Evolutionary conservation across 495 filamentous ascomycete species (phyloP), one percentile per base, ranked within the genome.

Genomic region (Saxophila tyrrhenica): DNA sequence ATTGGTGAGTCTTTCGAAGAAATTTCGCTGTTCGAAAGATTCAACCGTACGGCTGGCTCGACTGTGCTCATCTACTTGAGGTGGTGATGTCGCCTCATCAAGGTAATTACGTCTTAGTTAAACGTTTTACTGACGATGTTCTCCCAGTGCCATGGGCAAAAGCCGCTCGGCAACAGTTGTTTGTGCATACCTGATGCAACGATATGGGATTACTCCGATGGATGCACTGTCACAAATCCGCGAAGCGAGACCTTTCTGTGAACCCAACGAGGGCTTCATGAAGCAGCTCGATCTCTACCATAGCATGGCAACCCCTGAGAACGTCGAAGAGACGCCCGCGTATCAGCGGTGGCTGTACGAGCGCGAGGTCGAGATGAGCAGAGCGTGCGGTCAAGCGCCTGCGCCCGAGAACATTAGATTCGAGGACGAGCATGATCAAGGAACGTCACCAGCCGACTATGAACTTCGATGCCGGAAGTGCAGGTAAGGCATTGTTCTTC

Each of bases 301-400:
- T 69, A 65, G 82, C 51, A 94, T 95, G 86, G 48, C 59, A 75
- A 80, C 48, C 83, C 88, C 89, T 9, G 71, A 76, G 35, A 77
- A 81, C 51, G 70, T 88, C 53, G 85, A 85, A 48, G 71, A 72
- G 9, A 73, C 88, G 25, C 84, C 87, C 0, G 61, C 73, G 0
- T 98, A 97, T 68, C 87, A 89, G 64, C 80, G 86, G 24, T 98
- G 94, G 94, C 69, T 92, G 16, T 98, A 88, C 62, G 74, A 80
- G 54, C 76, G 80, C 16, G 85, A 90, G 57, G 78, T 95, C 0
- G 79, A 90, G 58, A 76, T 82, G 38, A 86, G 83, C 50, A 74
- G 83, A 13, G 80, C 80, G 0, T 78, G 80, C 35, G 81, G 82
- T 13, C 83, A 82, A 42, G 86, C 86, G 13, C 85, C 86, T 0